phyloP scores from a whole-genome alignment of 768 basidiomycete species.

The Mycena rosella region DNA sequence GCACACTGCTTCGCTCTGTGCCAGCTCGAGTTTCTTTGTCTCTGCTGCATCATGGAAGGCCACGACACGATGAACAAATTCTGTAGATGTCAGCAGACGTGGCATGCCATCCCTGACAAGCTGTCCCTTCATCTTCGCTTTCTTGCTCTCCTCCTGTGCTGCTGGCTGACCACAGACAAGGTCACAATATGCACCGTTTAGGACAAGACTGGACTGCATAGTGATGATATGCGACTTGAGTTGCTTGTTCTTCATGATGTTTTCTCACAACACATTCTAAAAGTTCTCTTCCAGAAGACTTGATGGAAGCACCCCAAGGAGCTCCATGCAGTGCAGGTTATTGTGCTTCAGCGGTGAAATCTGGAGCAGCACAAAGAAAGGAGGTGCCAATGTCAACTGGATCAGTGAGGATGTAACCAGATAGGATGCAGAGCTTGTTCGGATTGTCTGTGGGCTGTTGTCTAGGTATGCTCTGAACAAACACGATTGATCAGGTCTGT shows the following conservation, averaged over 20 bases:
- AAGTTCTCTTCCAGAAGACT: conserved; percentile 22
- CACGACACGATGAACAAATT: conserved; percentile 11
- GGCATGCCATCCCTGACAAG: conserved; percentile 27
- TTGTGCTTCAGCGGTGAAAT: no score
- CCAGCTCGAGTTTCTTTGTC: background rate
- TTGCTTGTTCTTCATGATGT: background rate
- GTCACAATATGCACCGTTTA: conserved; percentile 35
- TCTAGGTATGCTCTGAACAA: background rate
- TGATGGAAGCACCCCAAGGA: no score
- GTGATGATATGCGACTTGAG: conserved; percentile 26
- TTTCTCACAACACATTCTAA: conserved; percentile 5
- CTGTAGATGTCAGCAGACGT: conserved; percentile 5
- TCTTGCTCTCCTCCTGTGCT: conserved; percentile 29
- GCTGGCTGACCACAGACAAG: conserved; percentile 31
- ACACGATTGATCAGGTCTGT: background rate
- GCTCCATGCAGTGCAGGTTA: no score
- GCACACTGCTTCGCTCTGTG: background rate
- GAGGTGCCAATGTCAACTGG: no score
- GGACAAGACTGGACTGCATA: conserved; percentile 32
- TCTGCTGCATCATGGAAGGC: conserved; percentile 12
- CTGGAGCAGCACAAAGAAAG: no score
- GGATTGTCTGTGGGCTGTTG: background rate
- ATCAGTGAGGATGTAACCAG: no score
- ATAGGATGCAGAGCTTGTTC: no score
- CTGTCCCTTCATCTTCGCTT: background rate